Percentiles rank a stretch among this genome's conserved stretches.
Conservation (phyloP, 2,329 filamentous ascomycete genomes). For the Iodosphaeria phyllophila region DNA sequence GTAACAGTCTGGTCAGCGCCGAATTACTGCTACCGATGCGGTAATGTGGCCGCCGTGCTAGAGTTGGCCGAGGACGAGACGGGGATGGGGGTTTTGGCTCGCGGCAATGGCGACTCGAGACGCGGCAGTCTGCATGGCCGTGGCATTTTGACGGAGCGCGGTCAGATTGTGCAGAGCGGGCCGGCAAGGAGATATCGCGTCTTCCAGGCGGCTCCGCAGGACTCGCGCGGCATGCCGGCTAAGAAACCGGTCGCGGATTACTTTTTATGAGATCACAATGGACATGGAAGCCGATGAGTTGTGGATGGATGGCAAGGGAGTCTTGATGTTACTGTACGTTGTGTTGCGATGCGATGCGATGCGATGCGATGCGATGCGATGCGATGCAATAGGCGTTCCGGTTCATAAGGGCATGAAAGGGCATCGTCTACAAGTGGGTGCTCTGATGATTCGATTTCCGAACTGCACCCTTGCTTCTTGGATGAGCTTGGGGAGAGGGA, state of each 20-base stretch:
- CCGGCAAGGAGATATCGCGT: constrained; percentile 84
- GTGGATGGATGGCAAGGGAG: too few species aligned
- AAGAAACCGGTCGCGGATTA: constrained; percentile 98
- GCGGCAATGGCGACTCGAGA: constrained; percentile 52
- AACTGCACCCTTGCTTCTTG: too few species aligned
- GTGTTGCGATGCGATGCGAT: too few species aligned
- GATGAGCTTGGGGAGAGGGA: too few species aligned
- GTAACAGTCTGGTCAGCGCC: constrained; percentile 98
- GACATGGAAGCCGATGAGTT: too few species aligned
- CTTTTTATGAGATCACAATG: constrained; percentile 65
- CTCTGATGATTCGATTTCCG: too few species aligned
- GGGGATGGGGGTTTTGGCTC: constrained; percentile 50
- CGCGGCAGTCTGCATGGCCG: constrained; percentile 25
- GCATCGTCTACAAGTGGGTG: too few species aligned
- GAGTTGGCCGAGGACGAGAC: constrained; percentile 77
- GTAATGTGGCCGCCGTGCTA: constrained; percentile 86
- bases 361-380: too few species aligned
- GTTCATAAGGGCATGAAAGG: too few species aligned
- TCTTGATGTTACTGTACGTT: too few species aligned
- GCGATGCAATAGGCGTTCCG: too few species aligned
- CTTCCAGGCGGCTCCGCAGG: constrained; percentile 92
- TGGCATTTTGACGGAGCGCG: constrained; percentile 28
- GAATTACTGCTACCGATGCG: constrained; percentile 92
- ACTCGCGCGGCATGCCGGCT: constrained; percentile 90
- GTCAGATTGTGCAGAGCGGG: constrained; percentile 31